These are phyloP conservation scores for Dichotomocladium elegans DNA, from an alignment of 371 early-diverging fungal species.

Conservation along the genomic window DNA sequence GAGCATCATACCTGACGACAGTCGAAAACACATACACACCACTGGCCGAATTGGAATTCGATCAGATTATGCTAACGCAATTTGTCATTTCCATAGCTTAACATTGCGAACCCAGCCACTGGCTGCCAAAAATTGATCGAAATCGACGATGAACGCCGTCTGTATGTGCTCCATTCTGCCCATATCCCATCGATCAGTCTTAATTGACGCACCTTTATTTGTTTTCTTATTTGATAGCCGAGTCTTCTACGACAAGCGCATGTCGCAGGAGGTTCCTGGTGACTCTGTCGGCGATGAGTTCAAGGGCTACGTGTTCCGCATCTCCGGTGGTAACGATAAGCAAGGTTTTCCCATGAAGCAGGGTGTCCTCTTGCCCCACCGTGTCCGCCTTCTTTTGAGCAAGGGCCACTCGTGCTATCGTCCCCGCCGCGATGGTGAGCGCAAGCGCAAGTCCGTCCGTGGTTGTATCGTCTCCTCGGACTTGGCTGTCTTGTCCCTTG, in stretches of 20 bases:
- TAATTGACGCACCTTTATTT: too few relatives aligned
- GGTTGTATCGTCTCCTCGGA: constrained; percentile 98
- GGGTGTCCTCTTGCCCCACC: constrained; percentile 91
- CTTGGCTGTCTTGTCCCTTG: constrained; percentile 91
- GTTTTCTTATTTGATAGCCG: too few relatives aligned
- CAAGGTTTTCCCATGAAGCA: constrained; percentile 99
- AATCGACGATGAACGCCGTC: constrained; percentile 96
- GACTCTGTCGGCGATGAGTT: constrained; percentile 98
- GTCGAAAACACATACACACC: too few relatives aligned
- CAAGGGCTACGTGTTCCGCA: constrained; percentile 99
- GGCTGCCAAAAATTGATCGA: constrained; percentile 98
- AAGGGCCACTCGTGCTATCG: constrained; percentile 99
- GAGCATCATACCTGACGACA: too few relatives aligned
- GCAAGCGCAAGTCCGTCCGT: constrained; percentile 99
- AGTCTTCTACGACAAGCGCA: constrained; percentile 97
- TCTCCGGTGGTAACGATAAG: constrained; percentile 99
- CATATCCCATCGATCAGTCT: too few relatives aligned
- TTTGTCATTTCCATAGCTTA: constrained; percentile 62
- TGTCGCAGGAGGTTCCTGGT: constrained; percentile 96
- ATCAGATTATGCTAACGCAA: background rate
- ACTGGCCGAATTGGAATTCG: too few relatives aligned
- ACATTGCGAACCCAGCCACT: constrained; percentile 98
- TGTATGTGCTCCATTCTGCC: constrained; percentile 70
- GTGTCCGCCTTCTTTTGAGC: constrained; percentile 94
- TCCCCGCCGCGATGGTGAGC: constrained; percentile 97